These are phyloP conservation scores for Neurospora sp. DNA, from an alignment of 495 filamentous ascomycete species.

Conservation along the genomic window DNA sequence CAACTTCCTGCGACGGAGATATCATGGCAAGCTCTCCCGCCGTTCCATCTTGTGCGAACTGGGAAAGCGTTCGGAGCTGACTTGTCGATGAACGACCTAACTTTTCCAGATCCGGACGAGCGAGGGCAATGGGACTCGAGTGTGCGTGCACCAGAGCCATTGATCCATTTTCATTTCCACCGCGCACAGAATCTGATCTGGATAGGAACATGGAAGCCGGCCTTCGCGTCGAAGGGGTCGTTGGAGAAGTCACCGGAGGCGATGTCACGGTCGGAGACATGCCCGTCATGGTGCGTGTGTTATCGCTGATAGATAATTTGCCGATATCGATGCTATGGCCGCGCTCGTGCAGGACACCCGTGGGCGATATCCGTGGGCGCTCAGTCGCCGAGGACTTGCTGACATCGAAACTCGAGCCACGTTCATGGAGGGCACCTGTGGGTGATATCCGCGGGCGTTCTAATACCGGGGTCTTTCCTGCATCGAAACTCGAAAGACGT, in stretches of 20 bases:
- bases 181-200: slow-evolving; percentile 38
- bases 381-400: slow-evolving; percentile 32
- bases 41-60: slow-evolving; percentile 63
- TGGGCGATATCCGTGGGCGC: slow-evolving; percentile 24
- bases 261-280: slow-evolving; percentile 6
- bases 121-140: slow-evolving; percentile 33
- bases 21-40: slow-evolving; percentile 71
- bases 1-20: slow-evolving; percentile 67
- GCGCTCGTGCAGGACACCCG: slow-evolving; percentile 26
- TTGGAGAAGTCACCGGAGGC: slow-evolving; percentile 6
- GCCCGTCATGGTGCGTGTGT: slow-evolving; percentile 22
- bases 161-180: slow-evolving; percentile 18
- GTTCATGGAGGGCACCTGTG: slow-evolving; percentile 22
- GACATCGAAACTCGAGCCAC: slow-evolving; percentile 41
- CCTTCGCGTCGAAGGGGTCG: slow-evolving; percentile 32
- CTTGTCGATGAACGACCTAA: slow-evolving; percentile 77
- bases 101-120: slow-evolving; percentile 61
- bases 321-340: slow-evolving; percentile 43
- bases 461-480: slow-evolving; percentile 32
- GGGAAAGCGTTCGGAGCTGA: slow-evolving; percentile 81
- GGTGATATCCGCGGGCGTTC: slow-evolving; percentile 27
- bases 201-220: slow-evolving; percentile 45
- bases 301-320: slow-evolving; percentile 31
- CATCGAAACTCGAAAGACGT: slow-evolving; percentile 40
- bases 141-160: slow-evolving; percentile 35